Evolutionary conservation across 371 early-diverging fungal genomes (phyloP), one percentile per base, ranked within the genome.

Genomic region (Chytridium lagenaria): DNA sequence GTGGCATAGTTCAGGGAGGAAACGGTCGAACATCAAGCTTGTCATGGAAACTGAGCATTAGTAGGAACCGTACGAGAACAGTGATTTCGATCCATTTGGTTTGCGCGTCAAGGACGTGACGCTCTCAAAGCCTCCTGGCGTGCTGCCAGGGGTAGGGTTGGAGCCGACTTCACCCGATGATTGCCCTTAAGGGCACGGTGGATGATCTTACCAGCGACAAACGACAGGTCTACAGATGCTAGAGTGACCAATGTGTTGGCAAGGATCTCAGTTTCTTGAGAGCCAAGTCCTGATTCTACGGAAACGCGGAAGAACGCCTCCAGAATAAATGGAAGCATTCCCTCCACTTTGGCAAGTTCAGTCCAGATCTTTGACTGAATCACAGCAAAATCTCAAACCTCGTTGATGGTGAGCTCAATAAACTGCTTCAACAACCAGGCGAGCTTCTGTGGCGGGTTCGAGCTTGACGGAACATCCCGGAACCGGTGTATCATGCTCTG

Each of bases 1-100:
- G 72, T 95, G 93, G 69, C 93, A 92, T 7, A 96, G 81, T 74
- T 97, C 96, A 2, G 96, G 93, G 23, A 95, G 85, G 79, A 91
- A 94, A 64, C 89, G n/a, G 87, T 52, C 88, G 88, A 19, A 92
- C 92, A 71, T 92, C 86, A 31, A 90, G 84, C 28, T 88, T 87
- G 73, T 94, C 93, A 75, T 94, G 92, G 85, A 97, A 97, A 1
- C 94, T 94, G 55, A 94, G 82, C 87, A 95, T 94, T 66, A 96
- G 84, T 57, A 93, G 86, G 80, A 95, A 92, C 10, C 96, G 91
- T 50, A 94, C 81, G 59, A 96, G 81, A 10, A 93, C 92, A 0
- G 93, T 91, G 69, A 97, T 94, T 75, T 96, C 93, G 15, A 88
- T 87, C 96, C 95, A 96, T 30, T 91, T 85, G 64, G 90, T 84